Base-by-base conservation (phyloP, 352 stramenopile species). In the Thalassiosira hispida region DNA sequence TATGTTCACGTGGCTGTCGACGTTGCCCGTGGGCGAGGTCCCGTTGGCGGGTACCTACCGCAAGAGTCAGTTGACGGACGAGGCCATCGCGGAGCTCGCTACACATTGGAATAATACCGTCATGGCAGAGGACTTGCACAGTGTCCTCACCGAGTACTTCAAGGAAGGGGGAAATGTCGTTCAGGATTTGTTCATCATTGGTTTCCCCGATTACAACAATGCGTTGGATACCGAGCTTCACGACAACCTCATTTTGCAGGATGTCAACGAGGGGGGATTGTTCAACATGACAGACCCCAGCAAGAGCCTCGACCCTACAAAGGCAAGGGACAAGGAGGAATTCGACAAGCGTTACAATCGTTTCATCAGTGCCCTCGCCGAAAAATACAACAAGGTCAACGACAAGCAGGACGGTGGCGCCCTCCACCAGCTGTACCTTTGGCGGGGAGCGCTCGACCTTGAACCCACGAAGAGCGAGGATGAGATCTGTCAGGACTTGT, bases 1-100 rank as follows among this genome's bases (percentile, higher is more conserved):
- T 64, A 72, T 84, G 69, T 80, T 84, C 44, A 38, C 63, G 8
- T 84, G 76, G 76, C 44, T 80, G 25, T 57, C 76, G 14, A 18
- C 59, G 23, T 69, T 84, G 42, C 53, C 55, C 29, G 53, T 80
- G 2, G 47, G 29, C 9, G 56, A 77, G 9, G 40, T 80, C 31
- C 76, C 76, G 14, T 55, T 79, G 12, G 42, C 52, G 12, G 76
- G 76, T n/a, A 33, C 53, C 29, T 84, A 84, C 40, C 67, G 77
- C 35, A 81, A 81, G 38, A 63, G 25, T 65, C 70, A 84, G 35
- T 27, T 77, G 12, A 59, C n/a, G 1, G 22, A 53, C 3, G 68
- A 84, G 22, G 25, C 51, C 1, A 61, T 62, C 9, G 57, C 46
- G 9, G 59, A 56, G n/a, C 62, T 84, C 35, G 61, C 20, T 18